Evolutionary conservation across 495 filamentous ascomycete species (phyloP), one percentile per base, ranked within the genome.

Genomic region (Penicilliopsis zonata): DNA sequence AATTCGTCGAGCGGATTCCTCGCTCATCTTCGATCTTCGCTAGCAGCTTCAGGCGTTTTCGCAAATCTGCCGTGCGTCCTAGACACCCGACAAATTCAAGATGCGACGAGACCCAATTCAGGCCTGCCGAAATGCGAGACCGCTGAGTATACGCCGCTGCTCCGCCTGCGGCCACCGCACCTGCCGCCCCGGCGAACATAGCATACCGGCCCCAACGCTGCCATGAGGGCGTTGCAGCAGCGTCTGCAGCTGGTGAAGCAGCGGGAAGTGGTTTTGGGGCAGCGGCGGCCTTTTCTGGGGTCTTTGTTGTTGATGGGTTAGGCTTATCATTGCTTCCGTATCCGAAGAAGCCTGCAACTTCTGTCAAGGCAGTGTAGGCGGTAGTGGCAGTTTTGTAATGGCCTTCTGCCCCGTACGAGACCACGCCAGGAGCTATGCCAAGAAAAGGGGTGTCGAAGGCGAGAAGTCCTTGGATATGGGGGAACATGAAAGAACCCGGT

Each of bases 391-490:
- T 78, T 25, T 80, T 78, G 50, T 84, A 83, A 38, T 95, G 86
- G 3, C 67, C 74, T 52, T 95, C 85, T 7, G 86, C 88, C 13
- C 82, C 79, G 47, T 95, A 80, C 3, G 88, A 86, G 4, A 95
- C 74, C 0, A 95, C 83, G 14, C 82, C 78, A 0, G 90, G 86
- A 4, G 82, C 74, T 36, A 98, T 86, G 13, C 90, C 88, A 0
- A 98, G 69, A 42, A 78, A 98, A 2, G 90, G 90, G 0, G 90
- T 98, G 55, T 98, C 90, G 50, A 96, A 95, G 20, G 88, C 85
- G 14, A 96, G 70, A 16, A 96, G 70, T 33, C 83, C 90, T 46
- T 84, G 78, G 39, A 98, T 65, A 38, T 76, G 69, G 10, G 74
- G 73, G 35, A 76, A 77, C 66, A 76, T 73, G 33, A 73, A 68